phyloP scores from a whole-genome alignment of 164 flowering plant genomes.

The Chimonanthus praecox region DNA sequence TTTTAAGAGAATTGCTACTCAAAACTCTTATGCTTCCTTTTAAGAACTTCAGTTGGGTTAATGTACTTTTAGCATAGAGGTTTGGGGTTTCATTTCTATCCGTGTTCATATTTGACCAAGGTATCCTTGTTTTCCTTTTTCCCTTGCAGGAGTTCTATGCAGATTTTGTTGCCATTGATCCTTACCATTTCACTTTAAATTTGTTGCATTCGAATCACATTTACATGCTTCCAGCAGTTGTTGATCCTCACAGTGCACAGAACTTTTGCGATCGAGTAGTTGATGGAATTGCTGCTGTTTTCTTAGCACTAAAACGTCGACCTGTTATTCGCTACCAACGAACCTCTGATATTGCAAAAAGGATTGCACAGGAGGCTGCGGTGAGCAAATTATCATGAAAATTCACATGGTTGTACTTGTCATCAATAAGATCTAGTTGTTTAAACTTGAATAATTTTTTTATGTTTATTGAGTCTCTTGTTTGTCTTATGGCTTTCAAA shows the following conservation, averaged over 20 bases:
- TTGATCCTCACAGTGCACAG: constrained; percentile 71
- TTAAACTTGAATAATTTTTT: neutral
- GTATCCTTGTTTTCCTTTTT: neutral
- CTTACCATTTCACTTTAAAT: constrained; percentile 76
- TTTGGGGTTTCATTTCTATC: neutral
- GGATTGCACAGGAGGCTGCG: constrained; percentile 82
- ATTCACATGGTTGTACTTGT: neutral
- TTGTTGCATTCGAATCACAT: constrained; percentile 51
- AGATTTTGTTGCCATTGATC: constrained; percentile 84
- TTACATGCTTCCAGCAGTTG: constrained; percentile 92
- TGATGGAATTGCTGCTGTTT: constrained; percentile 85
- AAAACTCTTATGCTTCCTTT: neutral
- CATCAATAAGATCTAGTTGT: neutral
- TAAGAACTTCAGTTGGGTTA: neutral
- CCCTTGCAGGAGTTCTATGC: constrained; percentile 88
- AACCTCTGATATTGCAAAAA: constrained; percentile 87
- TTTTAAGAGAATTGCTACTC: neutral
- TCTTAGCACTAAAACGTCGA: constrained; percentile 78
- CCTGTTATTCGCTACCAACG: constrained; percentile 88
- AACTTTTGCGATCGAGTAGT: constrained; percentile 75
- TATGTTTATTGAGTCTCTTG: neutral
- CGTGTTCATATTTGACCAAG: neutral
- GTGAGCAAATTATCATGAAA: constrained; percentile 34
- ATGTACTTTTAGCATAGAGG: neutral
- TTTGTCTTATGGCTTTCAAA: too few species aligned